These are phyloP conservation scores for Backusella macrospora DNA, from an alignment of 192 early-diverging fungal species.

Conservation along the genomic window DNA sequence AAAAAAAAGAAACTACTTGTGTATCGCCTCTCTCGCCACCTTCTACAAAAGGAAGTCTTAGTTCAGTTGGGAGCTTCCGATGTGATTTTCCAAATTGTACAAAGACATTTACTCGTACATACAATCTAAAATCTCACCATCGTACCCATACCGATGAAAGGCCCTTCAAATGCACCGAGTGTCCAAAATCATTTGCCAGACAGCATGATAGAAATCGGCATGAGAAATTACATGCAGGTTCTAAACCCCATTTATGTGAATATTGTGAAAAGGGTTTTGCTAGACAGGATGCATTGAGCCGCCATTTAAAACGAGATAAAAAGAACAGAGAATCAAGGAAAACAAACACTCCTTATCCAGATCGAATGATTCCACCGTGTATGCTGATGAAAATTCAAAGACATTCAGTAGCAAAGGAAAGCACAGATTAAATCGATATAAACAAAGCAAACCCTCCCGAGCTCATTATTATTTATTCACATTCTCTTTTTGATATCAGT, in stretches of 20 bases:
- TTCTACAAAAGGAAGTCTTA: conserved; percentile 4
- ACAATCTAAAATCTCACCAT: conserved; percentile 72
- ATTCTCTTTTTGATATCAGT: not conserved
- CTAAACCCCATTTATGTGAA: conserved; percentile 68
- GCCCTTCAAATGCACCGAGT: conserved; percentile 63
- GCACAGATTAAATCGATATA: not conserved
- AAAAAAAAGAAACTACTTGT: not conserved
- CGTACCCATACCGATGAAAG: conserved; percentile 68
- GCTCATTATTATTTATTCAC: not conserved
- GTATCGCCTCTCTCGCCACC: not conserved
- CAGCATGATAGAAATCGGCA: conserved; percentile 90
- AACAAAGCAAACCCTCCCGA: too few species aligned
- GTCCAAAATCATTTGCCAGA: conserved; percentile 75
- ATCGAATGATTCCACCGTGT: not conserved
- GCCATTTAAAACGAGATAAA: conserved; percentile 65
- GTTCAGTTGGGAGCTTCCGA: not conserved
- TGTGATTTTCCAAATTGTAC: conserved; percentile 42
- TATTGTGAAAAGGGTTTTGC: conserved; percentile 74
- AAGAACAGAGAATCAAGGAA: conserved; percentile 6
- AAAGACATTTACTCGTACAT: conserved; percentile 66
- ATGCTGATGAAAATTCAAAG: not conserved
- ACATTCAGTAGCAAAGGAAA: not conserved
- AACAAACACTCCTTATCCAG: not conserved
- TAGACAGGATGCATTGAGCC: conserved; percentile 70
- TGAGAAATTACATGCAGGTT: conserved; percentile 72